These are phyloP conservation scores for Fusarium neocosmosporiellum DNA, from an alignment of 2,329 filamentous ascomycete species.

Conservation along the genomic window DNA sequence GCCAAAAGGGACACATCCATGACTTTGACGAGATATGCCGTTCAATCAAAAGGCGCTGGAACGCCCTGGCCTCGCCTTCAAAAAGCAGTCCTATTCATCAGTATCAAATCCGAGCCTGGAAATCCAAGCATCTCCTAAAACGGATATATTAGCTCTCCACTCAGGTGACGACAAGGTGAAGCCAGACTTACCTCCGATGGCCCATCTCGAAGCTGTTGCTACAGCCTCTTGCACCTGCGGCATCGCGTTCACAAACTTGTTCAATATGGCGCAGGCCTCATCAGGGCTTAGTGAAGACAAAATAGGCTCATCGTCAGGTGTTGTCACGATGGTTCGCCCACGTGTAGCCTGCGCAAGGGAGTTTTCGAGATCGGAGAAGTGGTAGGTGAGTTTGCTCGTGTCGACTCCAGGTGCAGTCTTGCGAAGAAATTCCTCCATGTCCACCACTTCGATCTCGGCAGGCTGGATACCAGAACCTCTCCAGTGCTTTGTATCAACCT, in stretches of 20 bases:
- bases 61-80: not conserved
- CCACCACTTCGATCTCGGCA: slow-evolving; percentile 4
- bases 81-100: not conserved
- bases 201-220: not conserved
- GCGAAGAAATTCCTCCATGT: slow-evolving; percentile 11
- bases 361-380: not conserved
- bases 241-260: not conserved
- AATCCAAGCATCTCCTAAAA: not conserved
- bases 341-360: not conserved
- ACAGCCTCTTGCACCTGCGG: not conserved
- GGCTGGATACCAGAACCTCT: not conserved
- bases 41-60: not conserved
- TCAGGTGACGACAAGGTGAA: not conserved
- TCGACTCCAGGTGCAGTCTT: not conserved
- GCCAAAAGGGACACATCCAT: not conserved
- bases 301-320: not conserved
- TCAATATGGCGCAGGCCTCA: not conserved
- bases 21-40: not conserved
- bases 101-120: not conserved
- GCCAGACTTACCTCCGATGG: not conserved
- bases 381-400: not conserved
- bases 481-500: not conserved
- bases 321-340: not conserved
- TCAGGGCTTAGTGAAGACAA: not conserved
- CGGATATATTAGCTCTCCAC: not conserved